Percentiles rank a stretch among this genome's conserved stretches.
Conservation (phyloP, 2,329 filamentous ascomycete genomes). For the Hymenoscyphus infarciens region DNA sequence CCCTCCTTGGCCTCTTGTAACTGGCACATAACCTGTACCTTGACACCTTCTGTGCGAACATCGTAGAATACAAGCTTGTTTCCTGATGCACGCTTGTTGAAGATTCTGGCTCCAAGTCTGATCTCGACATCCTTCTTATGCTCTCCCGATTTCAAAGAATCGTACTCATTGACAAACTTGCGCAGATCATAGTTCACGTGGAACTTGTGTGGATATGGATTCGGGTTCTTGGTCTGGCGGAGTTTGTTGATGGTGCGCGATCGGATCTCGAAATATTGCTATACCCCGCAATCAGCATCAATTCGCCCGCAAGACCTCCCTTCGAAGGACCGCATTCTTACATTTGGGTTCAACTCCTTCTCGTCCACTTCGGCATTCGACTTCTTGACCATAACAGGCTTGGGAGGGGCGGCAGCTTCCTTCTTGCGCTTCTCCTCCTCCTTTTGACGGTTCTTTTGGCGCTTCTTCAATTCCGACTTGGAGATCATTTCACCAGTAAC, state of each 20-base stretch:
- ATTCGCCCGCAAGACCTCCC: background rate
- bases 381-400: conserved; percentile 57
- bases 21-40: conserved; percentile 91
- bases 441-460: conserved; percentile 84
- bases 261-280: conserved; percentile 97
- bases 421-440: conserved; percentile 88
- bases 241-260: conserved; percentile 77
- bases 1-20: conserved; percentile 70
- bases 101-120: conserved; percentile 79
- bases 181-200: conserved; percentile 77
- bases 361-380: conserved; percentile 50
- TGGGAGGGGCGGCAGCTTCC: conserved; percentile 63
- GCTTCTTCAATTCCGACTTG: conserved; percentile 90
- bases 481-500: conserved; percentile 85
- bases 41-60: conserved; percentile 68
- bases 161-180: conserved; percentile 75
- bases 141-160: conserved; percentile 84
- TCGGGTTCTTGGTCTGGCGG: conserved; percentile 67
- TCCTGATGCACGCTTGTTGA: conserved; percentile 78
- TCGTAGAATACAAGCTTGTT: conserved; percentile 92
- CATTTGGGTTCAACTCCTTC: conserved; percentile 74
- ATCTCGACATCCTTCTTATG: conserved; percentile 71
- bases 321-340: conserved; percentile 39
- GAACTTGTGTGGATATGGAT: conserved; percentile 94
- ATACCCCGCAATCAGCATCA: conserved; percentile 22